Percentiles rank a stretch among this genome's conserved stretches.
phyloP scores from a whole-genome alignment of 257 asterid species.

The Sherardia arvensis region DNA sequence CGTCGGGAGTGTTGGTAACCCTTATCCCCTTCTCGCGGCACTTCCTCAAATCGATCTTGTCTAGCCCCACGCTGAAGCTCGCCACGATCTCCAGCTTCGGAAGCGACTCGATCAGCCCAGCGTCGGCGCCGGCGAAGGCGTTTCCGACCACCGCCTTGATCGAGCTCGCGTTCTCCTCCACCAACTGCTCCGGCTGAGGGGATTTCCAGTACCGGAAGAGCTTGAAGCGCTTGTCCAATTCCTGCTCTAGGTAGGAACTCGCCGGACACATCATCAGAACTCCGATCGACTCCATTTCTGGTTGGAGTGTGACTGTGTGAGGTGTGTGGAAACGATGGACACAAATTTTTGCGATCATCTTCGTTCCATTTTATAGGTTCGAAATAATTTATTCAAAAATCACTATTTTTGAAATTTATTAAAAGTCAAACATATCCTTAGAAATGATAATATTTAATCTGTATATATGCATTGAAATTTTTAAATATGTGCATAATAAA shows the following conservation, averaged over 20 bases:
- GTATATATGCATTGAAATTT: too few species aligned
- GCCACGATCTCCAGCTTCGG: conserved; percentile 71
- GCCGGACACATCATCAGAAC: conserved; percentile 59
- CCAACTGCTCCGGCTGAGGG: conserved; percentile 36
- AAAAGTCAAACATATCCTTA: too few species aligned
- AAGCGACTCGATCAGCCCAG: conserved; percentile 48
- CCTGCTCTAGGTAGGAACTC: conserved; percentile 49
- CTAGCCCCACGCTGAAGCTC: conserved; percentile 71
- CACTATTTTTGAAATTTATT: too few species aligned
- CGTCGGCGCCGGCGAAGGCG: conserved; percentile 41
- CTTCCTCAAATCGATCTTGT: conserved; percentile 61
- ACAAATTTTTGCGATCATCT: not conserved
- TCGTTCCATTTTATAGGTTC: not conserved
- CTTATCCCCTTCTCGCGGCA: conserved; percentile 69
- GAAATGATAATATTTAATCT: too few species aligned
- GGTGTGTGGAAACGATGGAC: not conserved
- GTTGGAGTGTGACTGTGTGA: not conserved
- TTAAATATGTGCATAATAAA: too few species aligned
- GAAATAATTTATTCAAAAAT: too few species aligned
- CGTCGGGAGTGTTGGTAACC: conserved; percentile 87
- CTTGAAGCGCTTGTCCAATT: conserved; percentile 58
- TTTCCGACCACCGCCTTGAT: conserved; percentile 69
- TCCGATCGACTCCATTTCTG: conserved; percentile 46
- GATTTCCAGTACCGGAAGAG: conserved; percentile 60
- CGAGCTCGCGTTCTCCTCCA: conserved; percentile 36